phyloP scores from a whole-genome alignment of 371 early-diverging fungal species.

The Blakeslea trispora region DNA sequence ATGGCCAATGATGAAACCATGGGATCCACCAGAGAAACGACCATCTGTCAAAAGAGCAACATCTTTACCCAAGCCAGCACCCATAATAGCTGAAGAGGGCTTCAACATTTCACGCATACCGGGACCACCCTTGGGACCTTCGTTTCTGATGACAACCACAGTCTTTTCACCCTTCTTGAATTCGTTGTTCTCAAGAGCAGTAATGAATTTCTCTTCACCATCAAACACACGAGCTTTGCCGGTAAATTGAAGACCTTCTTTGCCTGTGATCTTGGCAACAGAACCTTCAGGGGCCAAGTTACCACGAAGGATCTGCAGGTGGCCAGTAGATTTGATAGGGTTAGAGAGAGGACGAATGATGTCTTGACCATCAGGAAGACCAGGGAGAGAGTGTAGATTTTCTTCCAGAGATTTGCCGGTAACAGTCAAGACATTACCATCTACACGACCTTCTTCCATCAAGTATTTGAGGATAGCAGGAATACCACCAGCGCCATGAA shows the following conservation, averaged over 20 bases:
- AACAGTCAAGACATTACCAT: conserved; percentile 83
- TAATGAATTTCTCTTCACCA: conserved; percentile 87
- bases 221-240: conserved; percentile 92
- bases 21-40: conserved; percentile 96
- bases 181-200: conserved; percentile 74
- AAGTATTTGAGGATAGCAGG: conserved; percentile 89
- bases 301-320: conserved; percentile 91
- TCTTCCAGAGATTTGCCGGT: conserved; percentile 87
- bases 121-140: conserved; percentile 91
- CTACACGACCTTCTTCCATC: conserved; percentile 66
- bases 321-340: conserved; percentile 93
- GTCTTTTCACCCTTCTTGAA: conserved; percentile 75
- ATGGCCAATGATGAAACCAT: conserved; percentile 98
- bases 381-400: conserved; percentile 72
- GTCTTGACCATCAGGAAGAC: conserved; percentile 76
- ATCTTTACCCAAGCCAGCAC: conserved; percentile 96
- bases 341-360: conserved; percentile 82
- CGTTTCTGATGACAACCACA: conserved; percentile 82
- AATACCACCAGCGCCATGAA: conserved; percentile 80
- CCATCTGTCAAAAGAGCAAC: conserved; percentile 97
- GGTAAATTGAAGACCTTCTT: conserved; percentile 88
- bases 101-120: conserved; percentile 92
- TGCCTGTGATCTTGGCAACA: conserved; percentile 98
- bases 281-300: conserved; percentile 92
- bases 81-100: conserved; percentile 96